Evolutionary conservation across 805 yeast genomes (phyloP), one percentile per base, ranked within the genome.

Genomic region (Isabelozyma heimii): DNA sequence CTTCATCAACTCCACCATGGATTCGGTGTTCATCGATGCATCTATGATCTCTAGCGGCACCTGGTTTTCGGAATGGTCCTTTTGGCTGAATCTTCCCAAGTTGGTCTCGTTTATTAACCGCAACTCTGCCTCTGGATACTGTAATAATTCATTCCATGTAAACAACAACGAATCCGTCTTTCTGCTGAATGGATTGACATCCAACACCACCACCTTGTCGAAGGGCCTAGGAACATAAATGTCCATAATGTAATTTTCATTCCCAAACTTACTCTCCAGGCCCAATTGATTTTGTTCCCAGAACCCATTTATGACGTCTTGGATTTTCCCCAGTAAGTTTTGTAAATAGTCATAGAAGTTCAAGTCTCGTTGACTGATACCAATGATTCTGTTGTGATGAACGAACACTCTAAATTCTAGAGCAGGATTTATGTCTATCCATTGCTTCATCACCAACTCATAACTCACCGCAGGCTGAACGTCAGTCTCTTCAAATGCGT

Each of bases 1-100:
- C 50, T 74, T 74, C 0, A 87, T 82, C 53, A 88, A 67, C 45
- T 86, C 91, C 10, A 81, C 83, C 79, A 90, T 85, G 0, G 86
- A 79, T 16, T 77, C 74, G 0, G 91, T 79, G 55, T 87, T 84
- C 56, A 82, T 59, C 33, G 88, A 76, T 2, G 97, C 97, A 62
- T 90, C 94, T 4, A 94, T 87, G 16, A 94, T 82, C 59, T 94
- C 99, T 46, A 80, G 76, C 0, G 99, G 99, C 2, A 94, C 97
- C 59, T 89, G 91, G 63, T 85, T 89, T 58, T 92, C 96, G 2
- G 96, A 82, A 61, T 89, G 92, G 44, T 89, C 96, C 54, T 87
- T 89, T 0, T 83, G 69, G 0, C 89, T 85, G 71, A 91, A 91
- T 28, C 92, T 73, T 0, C 90, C 88, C 6, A 87, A 70, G 52